These are phyloP conservation scores for Colletotrichum destructivum DNA, from an alignment of 2,329 filamentous ascomycete species.

Conservation along the genomic window DNA sequence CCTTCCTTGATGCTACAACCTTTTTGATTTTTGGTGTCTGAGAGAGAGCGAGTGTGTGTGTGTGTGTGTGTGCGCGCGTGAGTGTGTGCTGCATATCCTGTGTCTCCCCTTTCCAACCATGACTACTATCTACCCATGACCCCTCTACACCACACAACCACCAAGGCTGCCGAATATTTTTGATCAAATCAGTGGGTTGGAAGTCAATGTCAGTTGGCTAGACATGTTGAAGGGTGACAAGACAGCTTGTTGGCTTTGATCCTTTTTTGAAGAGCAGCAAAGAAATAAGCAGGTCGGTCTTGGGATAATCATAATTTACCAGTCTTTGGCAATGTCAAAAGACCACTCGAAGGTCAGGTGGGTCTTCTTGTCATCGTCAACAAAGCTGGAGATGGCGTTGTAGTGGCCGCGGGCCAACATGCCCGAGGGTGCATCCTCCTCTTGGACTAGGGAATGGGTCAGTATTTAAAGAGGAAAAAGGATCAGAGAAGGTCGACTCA, in stretches of 20 bases:
- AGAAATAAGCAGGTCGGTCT: neutral
- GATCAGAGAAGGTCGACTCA: conserved; percentile 65
- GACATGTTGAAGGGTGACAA: neutral
- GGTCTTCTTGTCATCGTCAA: conserved; percentile 93
- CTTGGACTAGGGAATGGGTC: conserved; percentile 74
- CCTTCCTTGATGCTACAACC: neutral
- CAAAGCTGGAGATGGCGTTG: conserved; percentile 88
- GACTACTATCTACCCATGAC: neutral
- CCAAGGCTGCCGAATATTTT: neutral
- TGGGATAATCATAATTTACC: conserved; percentile 66
- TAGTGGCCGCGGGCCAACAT: conserved; percentile 94
- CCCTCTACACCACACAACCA: neutral
- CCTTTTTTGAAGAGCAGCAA: neutral
- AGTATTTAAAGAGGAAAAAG: conserved; percentile 23
- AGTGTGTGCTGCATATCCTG: neutral
- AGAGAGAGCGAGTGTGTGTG: neutral
- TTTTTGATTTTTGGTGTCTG: neutral
- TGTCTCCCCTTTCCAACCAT: conserved; percentile 1
- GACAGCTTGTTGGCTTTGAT: neutral
- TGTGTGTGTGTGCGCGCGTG: no score
- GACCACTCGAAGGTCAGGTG: conserved; percentile 96
- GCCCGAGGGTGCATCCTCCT: conserved; percentile 92
- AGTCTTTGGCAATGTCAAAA: conserved; percentile 97
- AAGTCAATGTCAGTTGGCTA: neutral
- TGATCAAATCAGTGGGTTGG: neutral